A percentile compares a stretch with the other conserved stretches of the same genome.
phyloP scores from a whole-genome alignment of 2,329 filamentous ascomycete species.

The Neobulgaria alba region DNA sequence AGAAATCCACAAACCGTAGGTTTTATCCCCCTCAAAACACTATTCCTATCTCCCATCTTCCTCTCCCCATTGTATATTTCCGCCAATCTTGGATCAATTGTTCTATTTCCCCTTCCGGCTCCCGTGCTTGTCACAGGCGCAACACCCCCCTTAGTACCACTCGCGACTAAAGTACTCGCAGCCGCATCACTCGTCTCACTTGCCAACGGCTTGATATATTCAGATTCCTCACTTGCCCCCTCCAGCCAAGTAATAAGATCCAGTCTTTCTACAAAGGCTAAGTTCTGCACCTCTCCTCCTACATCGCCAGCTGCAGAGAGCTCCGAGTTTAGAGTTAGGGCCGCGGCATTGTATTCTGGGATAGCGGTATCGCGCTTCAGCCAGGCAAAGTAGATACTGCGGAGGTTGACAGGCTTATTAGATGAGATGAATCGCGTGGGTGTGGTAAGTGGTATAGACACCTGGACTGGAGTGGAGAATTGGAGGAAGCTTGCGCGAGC shows the following conservation, averaged over 20 bases:
- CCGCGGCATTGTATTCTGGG: constrained; percentile 82
- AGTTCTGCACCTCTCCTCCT: constrained; percentile 67
- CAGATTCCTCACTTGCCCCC: constrained; percentile 80
- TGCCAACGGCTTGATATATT: constrained; percentile 81
- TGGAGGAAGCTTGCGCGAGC: constrained; percentile 70
- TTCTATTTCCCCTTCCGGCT: constrained; percentile 51
- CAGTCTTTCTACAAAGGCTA: constrained; percentile 84
- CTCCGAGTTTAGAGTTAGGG: constrained; percentile 72
- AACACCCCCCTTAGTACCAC: constrained; percentile 34
- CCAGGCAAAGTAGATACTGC: constrained; percentile 95
- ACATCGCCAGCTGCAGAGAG: constrained; percentile 45
- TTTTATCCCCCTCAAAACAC: constrained; percentile 76
- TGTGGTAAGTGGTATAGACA: constrained; percentile 59
- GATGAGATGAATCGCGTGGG: constrained; percentile 84
- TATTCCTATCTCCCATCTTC: constrained; percentile 88
- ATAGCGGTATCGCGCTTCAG: constrained; percentile 84
- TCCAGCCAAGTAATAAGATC: constrained; percentile 92
- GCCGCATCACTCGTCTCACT: constrained; percentile 43
- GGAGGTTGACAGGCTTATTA: constrained; percentile 67
- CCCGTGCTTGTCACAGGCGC: constrained; percentile 31
- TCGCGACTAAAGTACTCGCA: constrained; percentile 39
- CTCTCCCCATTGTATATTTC: constrained; percentile 90
- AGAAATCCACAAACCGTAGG: constrained; percentile 61
- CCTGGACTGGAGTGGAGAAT: constrained; percentile 54
- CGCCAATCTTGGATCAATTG: constrained; percentile 69